Base-by-base conservation (phyloP, 2,329 filamentous ascomycete genomes). In the Triangularia setosa region DNA sequence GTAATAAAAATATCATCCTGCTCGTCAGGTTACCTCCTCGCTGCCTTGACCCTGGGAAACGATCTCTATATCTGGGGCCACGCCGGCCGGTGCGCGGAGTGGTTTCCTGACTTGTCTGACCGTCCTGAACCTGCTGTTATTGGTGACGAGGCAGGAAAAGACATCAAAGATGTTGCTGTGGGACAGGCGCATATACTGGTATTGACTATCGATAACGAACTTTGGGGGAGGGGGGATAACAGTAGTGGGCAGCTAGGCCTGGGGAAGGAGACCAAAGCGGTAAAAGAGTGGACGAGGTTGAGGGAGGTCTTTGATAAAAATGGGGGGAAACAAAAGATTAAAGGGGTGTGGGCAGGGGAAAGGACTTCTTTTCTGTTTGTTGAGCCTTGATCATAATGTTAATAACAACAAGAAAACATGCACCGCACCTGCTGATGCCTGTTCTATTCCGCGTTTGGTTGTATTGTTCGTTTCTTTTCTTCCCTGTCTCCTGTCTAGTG, bases 31-130 rank as follows among this genome's bases (percentile, higher is more conserved):
- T 88, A 87, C 70, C 75, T 82, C 2, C 75, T 83, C 1, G 85
- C 83, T 2, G 87, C 86, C 0, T 69, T 90, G 53, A 89, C 86
- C 0, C 75, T 79, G 11, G 84, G 83, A 2, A 78, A 82, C 30
- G 83, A 86, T 64, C 73, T 89, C 1, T 90, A 90, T 70, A 72
- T 84, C 24, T 90, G 87, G 87, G 87, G 88, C 28, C 75, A 77
- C 62, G 73, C 75, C 11, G 75, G 75, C 4, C 71, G 72, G 11
- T 23, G 73, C 25, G 71, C 81, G 30, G 56, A 76, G 0, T 69
- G 71, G 18, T 72, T 60, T 0, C 60, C 78, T 28, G 73, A 71
- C 24, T 66, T 67, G 57, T 70, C 64, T 1, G 68, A 66, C 18
- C 67, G 69, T 8, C 81, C 83, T 1, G 77, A 73, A 30, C 83